phyloP scores from a whole-genome alignment of 306 rosid species.

The Vigna hirtella region DNA sequence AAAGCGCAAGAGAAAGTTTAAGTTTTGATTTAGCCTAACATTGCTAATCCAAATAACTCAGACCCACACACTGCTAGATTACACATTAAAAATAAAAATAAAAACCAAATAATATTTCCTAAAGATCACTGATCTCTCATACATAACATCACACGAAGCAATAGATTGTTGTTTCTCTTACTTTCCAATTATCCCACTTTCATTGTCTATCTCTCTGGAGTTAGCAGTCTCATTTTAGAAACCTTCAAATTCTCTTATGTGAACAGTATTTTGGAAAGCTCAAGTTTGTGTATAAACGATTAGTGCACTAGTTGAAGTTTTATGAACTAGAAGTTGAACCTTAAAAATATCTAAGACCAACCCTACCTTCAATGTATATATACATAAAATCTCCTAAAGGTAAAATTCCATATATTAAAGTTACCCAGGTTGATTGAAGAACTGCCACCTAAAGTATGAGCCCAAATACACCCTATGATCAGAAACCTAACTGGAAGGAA shows the following conservation, averaged over 20 bases:
- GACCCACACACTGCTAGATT: background rate
- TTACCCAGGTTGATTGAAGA: background rate
- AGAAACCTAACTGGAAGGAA: slow-evolving; percentile 17
- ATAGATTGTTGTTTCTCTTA: no score
- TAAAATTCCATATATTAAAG: slow-evolving; percentile 17
- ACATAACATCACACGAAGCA: no score
- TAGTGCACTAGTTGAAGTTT: background rate
- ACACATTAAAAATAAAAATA: background rate
- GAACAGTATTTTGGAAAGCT: background rate
- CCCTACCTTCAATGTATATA: background rate
- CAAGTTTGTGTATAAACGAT: slow-evolving; percentile 1
- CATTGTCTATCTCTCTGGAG: background rate
- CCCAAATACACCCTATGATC: background rate
- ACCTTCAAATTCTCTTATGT: no score
- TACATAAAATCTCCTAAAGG: background rate
- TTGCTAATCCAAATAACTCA: slow-evolving; percentile 3
- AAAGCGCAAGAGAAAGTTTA: background rate
- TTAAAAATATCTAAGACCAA: slow-evolving; percentile 1
- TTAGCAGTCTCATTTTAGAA: background rate
- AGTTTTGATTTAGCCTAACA: background rate
- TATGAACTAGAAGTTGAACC: background rate
- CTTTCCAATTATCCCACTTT: no score
- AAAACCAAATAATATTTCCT: background rate
- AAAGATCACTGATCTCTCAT: background rate
- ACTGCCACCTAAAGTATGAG: background rate